Evolutionary conservation across 2,329 filamentous ascomycete species (phyloP), one percentile per base, ranked within the genome.

Genomic region (Scleromitrula shiraiana): DNA sequence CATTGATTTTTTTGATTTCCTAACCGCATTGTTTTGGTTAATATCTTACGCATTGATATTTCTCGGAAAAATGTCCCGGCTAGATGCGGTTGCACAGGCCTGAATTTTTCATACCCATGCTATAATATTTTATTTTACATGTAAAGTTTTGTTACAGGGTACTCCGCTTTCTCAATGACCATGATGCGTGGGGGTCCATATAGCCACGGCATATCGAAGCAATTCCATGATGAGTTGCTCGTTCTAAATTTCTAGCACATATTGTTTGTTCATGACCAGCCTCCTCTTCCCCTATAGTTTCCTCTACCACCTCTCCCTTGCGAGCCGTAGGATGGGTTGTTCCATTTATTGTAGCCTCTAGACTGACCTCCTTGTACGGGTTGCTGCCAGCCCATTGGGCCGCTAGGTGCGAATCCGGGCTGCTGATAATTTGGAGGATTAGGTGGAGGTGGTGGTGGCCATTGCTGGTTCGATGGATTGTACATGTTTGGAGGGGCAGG

Each of bases 261-360:
- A 24, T 30, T 7, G 8, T 36, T 20, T 33, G 23, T 37, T 49
- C 46, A 55, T 43, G 40, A 54, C 47, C 59, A 53, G 15, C 59
- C 58, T n/a, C n/a, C n/a, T 22, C 57, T 46, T 33, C 59, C 58
- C 47, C 59, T 47, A 53, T 59, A 59, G 37, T 54, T 53, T 45
- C 59, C 59, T 42, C 57, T 53, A 7, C 59, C 56, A 32, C 57
- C 56, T 40, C 60, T 52, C n/a, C 50, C 53, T 23, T 49, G 46
- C 5, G 38, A 38, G 20, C 45, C 41, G 29, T 49, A 46, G 24
- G 36, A 49, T 8, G 35, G 40, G 36, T 54, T 54, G 32, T 59
- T 59, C 57, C 57, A 59, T 46, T 52, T 54, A 15, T 50, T 39
- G 33, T 56, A 56, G 22, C 56, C 56, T 53, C 57, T 52, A 19